These are phyloP conservation scores for Diutina rugosa DNA, from an alignment of 1,139 yeast genomes.

Conservation along the genomic window DNA sequence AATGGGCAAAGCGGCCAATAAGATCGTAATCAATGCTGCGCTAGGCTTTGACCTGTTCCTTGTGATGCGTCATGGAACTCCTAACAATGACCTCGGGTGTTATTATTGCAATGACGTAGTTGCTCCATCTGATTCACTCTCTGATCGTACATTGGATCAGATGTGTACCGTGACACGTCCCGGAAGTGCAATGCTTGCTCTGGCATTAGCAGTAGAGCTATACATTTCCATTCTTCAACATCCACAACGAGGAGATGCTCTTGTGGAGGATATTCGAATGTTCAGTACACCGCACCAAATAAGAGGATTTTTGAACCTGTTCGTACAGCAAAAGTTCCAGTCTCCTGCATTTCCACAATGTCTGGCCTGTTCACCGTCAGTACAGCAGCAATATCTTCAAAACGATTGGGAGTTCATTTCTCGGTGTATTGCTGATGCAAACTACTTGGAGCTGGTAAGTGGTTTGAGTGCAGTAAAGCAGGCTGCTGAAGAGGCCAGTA, in stretches of 20 bases:
- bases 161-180: conserved; percentile 99
- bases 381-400: conserved; percentile 34
- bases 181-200: conserved; percentile 82
- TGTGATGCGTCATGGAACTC: conserved; percentile 83
- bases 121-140: conserved; percentile 78
- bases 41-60: conserved; percentile 87
- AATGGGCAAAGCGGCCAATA: conserved; percentile 50
- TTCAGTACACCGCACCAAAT: conserved; percentile 84
- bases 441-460: conserved; percentile 59
- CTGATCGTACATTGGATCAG: conserved; percentile 83
- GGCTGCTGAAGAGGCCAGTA: conserved; percentile 53
- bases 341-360: conserved; percentile 69
- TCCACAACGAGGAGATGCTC: conserved; percentile 35
- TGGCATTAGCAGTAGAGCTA: conserved; percentile 79
- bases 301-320: conserved; percentile 66
- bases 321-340: conserved; percentile 46
- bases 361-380: conserved; percentile 67
- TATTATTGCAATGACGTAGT: conserved; percentile 93
- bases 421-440: conserved; percentile 50
- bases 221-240: conserved; percentile 67
- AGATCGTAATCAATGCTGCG: conserved; percentile 82
- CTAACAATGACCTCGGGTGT: conserved; percentile 48
- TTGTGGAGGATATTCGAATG: conserved; percentile 29
- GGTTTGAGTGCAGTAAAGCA: conserved; percentile 66
- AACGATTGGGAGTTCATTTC: conserved; percentile 76